Conservation (phyloP, 1,284 basidiomycete species). For the Ceraceosorus guamensis region DNA sequence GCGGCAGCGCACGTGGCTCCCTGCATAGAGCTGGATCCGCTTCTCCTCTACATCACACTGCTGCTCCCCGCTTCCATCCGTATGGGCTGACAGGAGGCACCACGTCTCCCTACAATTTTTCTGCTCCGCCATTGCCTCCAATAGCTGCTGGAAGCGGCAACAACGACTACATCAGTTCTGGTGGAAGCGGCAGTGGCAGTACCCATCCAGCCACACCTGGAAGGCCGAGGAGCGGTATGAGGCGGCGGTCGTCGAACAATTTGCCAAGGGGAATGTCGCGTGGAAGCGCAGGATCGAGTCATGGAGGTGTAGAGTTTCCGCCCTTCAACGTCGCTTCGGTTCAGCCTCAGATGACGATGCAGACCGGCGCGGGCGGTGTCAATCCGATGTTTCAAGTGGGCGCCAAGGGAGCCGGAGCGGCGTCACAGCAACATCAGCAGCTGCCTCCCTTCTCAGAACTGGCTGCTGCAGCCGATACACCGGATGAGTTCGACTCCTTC, state of each 20-base stretch:
- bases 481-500: too few relatives aligned
- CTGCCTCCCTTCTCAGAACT: slow-evolving; percentile 35
- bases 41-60: slow-evolving; percentile 37
- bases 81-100: slow-evolving; percentile 16
- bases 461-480: slow-evolving; percentile 17
- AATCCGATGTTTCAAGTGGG: slow-evolving; percentile 7
- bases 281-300: slow-evolving; percentile 5
- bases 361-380: neutral
- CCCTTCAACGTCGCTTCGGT: neutral
- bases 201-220: neutral
- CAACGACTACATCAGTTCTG: neutral
- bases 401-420: neutral
- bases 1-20: slow-evolving; percentile 34
- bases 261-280: slow-evolving; percentile 6
- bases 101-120: neutral
- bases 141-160: neutral
- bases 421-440: neutral
- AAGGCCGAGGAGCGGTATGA: neutral
- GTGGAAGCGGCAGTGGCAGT: neutral
- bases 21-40: slow-evolving; percentile 36
- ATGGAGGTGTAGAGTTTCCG: neutral
- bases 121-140: slow-evolving; percentile 1
- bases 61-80: slow-evolving; percentile 40
- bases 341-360: neutral
- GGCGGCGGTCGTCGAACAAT: neutral